Base-by-base conservation (phyloP, 768 basidiomycete genomes). In the Tylopilus sp. region DNA sequence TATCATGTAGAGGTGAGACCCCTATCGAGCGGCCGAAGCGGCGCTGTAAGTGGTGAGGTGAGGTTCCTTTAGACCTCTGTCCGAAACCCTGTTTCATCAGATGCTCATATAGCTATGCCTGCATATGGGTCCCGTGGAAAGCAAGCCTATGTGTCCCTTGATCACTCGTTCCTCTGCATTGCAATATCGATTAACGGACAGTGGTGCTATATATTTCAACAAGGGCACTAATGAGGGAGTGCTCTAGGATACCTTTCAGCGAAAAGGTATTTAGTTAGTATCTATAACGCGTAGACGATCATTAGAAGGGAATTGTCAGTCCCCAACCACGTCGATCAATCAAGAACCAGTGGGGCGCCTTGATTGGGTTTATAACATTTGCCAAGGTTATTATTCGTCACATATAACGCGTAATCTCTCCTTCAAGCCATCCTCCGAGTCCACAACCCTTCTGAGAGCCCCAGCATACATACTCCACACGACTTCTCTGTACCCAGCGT, bases 21-120 rank as follows among this genome's bases (percentile, higher is more conserved):
- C 1, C 73, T 92, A 8, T 74, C 83, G 1, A 90, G 86, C 56
- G 89, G 89, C 6, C 74, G 83, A 24, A 92, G 90, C 55, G 89
- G 88, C 3, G 76, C 83, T 21, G 85, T 92, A 26, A 88, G 82
- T 53, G 90, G 89, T 19, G 86, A 90, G 76, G 89, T 87, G 46
- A 19, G 16, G 17, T 14, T 0, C 13, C 19, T 48, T 45, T 21
- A 28, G 4, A 43, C 13, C 28, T 38, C 46, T 55, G 42, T 25
- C 38, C n/a, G 25, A 36, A 19, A 38, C n/a, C 14, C 9, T 40
- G 41, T 8, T 25, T 16, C 37, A 25, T 55, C 19, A 17, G n/a
- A 33, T 24, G 11, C 19, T n/a, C 31, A n/a, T 44, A 7, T 54
- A 88, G 88, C 69, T 86, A 30, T 80, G 83, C 21, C 62, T 87